Percentiles rank a stretch among this genome's conserved stretches.
These are phyloP conservation scores for Ceratobasidium sp. DNA, from an alignment of 1,284 basidiomycete genomes.

Conservation along the genomic window DNA sequence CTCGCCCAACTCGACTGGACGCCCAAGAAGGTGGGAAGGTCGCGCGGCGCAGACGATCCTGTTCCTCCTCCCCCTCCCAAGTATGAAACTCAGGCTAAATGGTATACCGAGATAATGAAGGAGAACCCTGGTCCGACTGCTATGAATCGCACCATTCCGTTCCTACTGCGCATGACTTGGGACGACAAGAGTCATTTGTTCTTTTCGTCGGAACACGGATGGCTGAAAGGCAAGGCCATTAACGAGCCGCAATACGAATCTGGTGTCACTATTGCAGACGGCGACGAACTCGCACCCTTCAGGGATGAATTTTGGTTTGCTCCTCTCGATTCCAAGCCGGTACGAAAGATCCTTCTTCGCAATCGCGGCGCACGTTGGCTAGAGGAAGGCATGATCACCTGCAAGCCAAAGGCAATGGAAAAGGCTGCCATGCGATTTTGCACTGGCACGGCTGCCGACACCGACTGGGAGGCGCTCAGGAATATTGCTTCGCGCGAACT, in stretches of 20 bases:
- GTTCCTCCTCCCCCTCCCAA: neutral
- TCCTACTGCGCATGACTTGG: conserved; percentile 55
- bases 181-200: conserved; percentile 48
- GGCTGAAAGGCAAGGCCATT: conserved; percentile 39
- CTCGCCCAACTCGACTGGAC: conserved; percentile 95
- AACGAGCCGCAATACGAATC: conserved; percentile 38
- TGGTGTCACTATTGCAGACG: conserved; percentile 22
- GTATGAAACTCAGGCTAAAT: conserved; percentile 22
- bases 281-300: conserved; percentile 26
- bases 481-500: conserved; percentile 4
- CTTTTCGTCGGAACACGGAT: conserved; percentile 15
- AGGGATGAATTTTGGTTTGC: conserved; percentile 18
- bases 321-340: neutral
- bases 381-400: conserved; percentile 30
- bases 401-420: neutral
- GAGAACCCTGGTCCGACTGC: conserved; percentile 17
- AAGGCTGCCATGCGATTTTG: conserved; percentile 28
- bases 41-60: neutral
- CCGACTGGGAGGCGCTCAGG: conserved; percentile 19
- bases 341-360: conserved; percentile 3
- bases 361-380: conserved; percentile 25
- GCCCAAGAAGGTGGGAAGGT: conserved; percentile 70
- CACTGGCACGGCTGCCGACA: conserved; percentile 10
- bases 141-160: conserved; percentile 19
- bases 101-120: conserved; percentile 24